Evolutionary conservation across 257 asterid species (phyloP).

Genomic region (Datura wrightii): DNA sequence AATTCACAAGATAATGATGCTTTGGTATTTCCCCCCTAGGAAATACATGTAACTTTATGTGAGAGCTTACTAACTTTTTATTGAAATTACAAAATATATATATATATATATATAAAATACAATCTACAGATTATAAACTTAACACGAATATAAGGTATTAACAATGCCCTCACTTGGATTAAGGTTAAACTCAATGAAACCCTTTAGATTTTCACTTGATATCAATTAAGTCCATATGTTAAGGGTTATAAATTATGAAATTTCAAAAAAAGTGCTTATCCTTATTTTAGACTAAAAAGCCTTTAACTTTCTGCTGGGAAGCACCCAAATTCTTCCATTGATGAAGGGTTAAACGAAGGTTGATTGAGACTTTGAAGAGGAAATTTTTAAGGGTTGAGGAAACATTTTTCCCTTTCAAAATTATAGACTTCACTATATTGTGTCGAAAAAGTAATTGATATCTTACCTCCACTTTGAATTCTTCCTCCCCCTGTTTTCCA

Average conservation of each 20-base stretch:
- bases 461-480: conserved; percentile 80
- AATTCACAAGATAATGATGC: not conserved
- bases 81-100: not conserved
- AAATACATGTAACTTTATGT: not conserved
- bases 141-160: not conserved
- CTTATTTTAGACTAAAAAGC: not conserved
- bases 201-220: not conserved
- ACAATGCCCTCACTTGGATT: too few species aligned
- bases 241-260: not conserved
- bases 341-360: not conserved
- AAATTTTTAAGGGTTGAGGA: not conserved
- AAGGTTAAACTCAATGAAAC: not conserved
- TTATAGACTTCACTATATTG: not conserved
- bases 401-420: not conserved
- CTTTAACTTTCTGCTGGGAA: not conserved
- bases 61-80: not conserved
- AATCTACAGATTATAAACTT: not conserved
- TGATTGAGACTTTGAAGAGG: not conserved
- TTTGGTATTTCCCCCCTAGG: not conserved
- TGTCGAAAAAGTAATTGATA: not conserved
- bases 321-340: not conserved
- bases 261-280: not conserved
- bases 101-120: not conserved
- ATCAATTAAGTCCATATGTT: not conserved
- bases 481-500: conserved; percentile 93